These are phyloP conservation scores for Apocynum venetum DNA, from an alignment of 257 asterid species.

Conservation along the genomic window DNA sequence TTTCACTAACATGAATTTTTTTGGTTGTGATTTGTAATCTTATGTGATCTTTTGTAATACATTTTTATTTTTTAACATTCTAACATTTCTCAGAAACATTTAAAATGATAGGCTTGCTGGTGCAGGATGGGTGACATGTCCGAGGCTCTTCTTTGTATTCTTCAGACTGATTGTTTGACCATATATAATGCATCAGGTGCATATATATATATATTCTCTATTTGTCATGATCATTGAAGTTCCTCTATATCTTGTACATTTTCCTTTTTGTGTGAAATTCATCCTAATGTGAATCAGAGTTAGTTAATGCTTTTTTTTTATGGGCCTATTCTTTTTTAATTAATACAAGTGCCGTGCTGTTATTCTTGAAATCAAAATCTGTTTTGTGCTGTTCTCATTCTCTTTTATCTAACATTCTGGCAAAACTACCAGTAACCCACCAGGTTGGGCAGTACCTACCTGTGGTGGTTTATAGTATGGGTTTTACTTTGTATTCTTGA, in stretches of 20 bases:
- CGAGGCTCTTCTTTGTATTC: conserved; percentile 78
- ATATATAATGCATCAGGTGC: conserved; percentile 67
- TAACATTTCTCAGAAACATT: conserved; percentile 4
- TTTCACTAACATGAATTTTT: not conserved
- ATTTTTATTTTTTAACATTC: not conserved
- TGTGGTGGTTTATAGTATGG: not conserved
- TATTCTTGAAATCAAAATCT: not conserved
- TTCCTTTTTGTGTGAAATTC: not conserved
- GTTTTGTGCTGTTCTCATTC: not conserved
- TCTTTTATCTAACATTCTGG: not conserved
- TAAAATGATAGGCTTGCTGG: conserved; percentile 77
- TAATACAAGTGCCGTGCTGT: not conserved
- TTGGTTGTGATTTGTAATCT: not conserved
- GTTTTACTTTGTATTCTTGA: not conserved
- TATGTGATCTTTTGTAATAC: not conserved
- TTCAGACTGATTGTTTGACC: conserved; percentile 64
- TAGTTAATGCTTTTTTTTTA: not conserved
- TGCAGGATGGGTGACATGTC: conserved; percentile 73
- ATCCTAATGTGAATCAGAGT: not conserved
- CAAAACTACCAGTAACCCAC: not conserved
- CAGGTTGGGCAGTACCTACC: not conserved
- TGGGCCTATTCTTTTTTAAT: not conserved
- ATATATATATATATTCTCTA: conserved; percentile 18
- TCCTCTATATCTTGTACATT: not conserved
- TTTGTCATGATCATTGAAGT: not conserved